Percentiles rank a stretch among this genome's conserved stretches.
Evolutionary conservation across 2,329 filamentous ascomycete species (phyloP).

Genomic region (Leptosphaerulina australis): DNA sequence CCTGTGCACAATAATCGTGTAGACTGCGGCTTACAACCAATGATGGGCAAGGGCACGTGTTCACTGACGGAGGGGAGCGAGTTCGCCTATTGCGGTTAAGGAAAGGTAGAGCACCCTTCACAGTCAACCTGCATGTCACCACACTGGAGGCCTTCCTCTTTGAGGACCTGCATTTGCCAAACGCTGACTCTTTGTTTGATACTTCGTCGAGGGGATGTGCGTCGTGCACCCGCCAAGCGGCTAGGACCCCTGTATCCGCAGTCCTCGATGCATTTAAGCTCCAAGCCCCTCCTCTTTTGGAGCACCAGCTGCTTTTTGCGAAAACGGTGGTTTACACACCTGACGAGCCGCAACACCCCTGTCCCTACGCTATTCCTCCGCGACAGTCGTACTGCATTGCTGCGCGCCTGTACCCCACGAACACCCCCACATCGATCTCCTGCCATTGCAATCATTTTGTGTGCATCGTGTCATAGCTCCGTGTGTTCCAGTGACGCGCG

Average conservation of each 20-base stretch:
- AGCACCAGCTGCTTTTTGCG: constrained; percentile 13
- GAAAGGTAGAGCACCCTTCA: background rate
- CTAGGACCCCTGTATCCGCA: constrained; percentile 10
- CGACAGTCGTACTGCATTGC: constrained; percentile 9
- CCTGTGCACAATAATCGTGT: background rate
- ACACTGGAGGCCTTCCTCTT: background rate
- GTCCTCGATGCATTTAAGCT: constrained; percentile 8
- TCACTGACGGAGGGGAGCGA: background rate
- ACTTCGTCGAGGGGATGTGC: constrained; percentile 3
- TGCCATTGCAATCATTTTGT: background rate
- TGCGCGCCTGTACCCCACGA: constrained; percentile 7
- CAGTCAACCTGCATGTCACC: background rate
- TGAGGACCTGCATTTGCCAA: background rate
- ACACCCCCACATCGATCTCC: background rate
- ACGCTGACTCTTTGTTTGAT: constrained; percentile 12
- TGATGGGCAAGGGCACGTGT: constrained; percentile 1
- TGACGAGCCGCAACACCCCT: constrained; percentile 2
- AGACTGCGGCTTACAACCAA: background rate
- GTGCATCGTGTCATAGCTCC: constrained; percentile 8
- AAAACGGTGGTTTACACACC: constrained; percentile 8
- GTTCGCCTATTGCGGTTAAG: background rate
- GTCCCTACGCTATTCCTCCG: constrained; percentile 11
- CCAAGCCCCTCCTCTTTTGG: constrained; percentile 9
- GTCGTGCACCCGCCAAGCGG: constrained; percentile 9
- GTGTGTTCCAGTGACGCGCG: constrained; percentile 12